Evolutionary conservation across 495 filamentous ascomycete species (phyloP).

Genomic region (Penicillium roqueforti): DNA sequence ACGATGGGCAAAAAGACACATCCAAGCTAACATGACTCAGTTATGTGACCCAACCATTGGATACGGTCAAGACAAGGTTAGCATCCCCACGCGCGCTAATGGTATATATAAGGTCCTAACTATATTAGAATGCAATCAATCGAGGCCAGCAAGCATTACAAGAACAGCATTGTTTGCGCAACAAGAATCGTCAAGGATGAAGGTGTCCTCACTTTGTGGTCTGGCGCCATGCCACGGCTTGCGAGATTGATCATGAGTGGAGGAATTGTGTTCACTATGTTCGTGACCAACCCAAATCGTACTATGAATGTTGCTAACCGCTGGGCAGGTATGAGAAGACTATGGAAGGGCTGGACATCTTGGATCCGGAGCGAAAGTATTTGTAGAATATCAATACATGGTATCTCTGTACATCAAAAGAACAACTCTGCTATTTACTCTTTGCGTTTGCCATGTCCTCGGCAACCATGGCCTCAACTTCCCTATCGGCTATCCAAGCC

Average conservation of each 20-base stretch:
- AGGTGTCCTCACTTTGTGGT: slow-evolving; percentile 88
- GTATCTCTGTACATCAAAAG: slow-evolving; percentile 19
- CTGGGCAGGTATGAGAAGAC: slow-evolving; percentile 81
- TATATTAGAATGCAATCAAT: slow-evolving; percentile 84
- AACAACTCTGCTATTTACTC: slow-evolving; percentile 7
- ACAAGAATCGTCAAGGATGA: slow-evolving; percentile 82
- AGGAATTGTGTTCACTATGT: slow-evolving; percentile 97
- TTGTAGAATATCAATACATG: slow-evolving; percentile 48
- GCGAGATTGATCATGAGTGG: slow-evolving; percentile 83
- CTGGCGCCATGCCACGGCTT: slow-evolving; percentile 81
- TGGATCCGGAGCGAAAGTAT: slow-evolving; percentile 84
- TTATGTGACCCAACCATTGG: slow-evolving; percentile 78
- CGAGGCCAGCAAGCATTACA: slow-evolving; percentile 77
- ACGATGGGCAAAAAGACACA: neutral
- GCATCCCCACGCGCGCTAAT: neutral
- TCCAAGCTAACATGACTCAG: slow-evolving; percentile 21
- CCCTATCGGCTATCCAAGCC: slow-evolving; percentile 71
- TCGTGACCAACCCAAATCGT: slow-evolving; percentile 21
- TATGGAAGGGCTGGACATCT: slow-evolving; percentile 76
- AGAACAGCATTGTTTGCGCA: slow-evolving; percentile 84
- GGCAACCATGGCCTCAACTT: slow-evolving; percentile 64
- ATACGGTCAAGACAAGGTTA: slow-evolving; percentile 88
- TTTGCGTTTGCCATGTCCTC: slow-evolving; percentile 38
- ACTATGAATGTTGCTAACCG: slow-evolving; percentile 13
- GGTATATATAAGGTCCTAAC: slow-evolving; percentile 7